Base-by-base conservation (phyloP, 2,329 filamentous ascomycete species). In the Cladosporium sp. region DNA sequence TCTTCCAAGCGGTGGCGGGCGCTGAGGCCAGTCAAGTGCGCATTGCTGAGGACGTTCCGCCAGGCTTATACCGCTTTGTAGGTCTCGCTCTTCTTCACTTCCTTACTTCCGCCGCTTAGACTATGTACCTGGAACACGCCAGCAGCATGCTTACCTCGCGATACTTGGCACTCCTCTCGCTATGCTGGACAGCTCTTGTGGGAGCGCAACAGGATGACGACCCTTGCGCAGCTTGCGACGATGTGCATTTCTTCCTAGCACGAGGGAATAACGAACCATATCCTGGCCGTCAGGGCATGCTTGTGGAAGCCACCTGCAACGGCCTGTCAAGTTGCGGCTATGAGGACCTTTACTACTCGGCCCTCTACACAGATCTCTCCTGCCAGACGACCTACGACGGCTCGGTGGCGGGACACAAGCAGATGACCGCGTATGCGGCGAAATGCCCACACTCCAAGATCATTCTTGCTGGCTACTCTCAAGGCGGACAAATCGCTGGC, bases 251-350 rank as follows among this genome's bases (percentile, higher is more conserved):
- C 61, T 71, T 72, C 66, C 49, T 70, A n/a, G 71, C 68, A 8
- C 70, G 70, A 32, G 76, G 76, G 25, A 75, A 76, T 68, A 76
- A 75, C 64, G 76, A 78, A 69, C 73, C 73, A 1, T 78, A 78
- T 58, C 76, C 76, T 1, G 76, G 76, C 3, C 76, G 76, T 1
- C 75, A 77, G 66, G 70, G 69, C 46, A 71, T 69, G 57, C 71
- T 78, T 10, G 70, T 76, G 7, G 67, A 71, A 53, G 74, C 74
- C 32, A 73, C 76, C 49, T 77, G 75, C 67, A 62, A 69, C 28
- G 73, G 71, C 6, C 67, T 76, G 16, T 36, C 64, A 5, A 70
- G 67, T 56, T 76, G 75, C 62, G 73, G 74, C 60, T 76, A 76
- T 43, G 72, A 75, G 66, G 67, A 79, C 67, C 74, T 80, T 46